A percentile compares a stretch with the other conserved stretches of the same genome.
Conservation (phyloP, 192 early-diverging fungal species). For the Entomortierella parvispora region DNA sequence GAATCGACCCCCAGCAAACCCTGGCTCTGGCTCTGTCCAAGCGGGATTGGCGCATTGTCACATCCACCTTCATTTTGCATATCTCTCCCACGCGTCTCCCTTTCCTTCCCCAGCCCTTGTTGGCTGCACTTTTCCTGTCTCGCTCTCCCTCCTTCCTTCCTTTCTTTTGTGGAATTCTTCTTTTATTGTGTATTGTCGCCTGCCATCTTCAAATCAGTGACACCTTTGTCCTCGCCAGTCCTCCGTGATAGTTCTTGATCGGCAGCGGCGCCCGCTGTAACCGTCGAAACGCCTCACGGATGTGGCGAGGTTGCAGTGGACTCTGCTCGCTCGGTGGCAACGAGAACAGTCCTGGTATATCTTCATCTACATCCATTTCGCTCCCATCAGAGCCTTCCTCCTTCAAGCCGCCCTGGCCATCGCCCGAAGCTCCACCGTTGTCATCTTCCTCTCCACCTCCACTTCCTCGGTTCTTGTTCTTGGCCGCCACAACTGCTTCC, state of each 20-base stretch:
- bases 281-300: constrained; percentile 93
- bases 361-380: constrained; percentile 49
- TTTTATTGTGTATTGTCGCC: too few relatives aligned
- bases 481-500: constrained; percentile 50
- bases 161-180: not conserved
- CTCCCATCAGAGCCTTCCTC: constrained; percentile 28
- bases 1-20: too few relatives aligned
- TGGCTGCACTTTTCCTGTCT: not conserved
- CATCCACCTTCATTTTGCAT: not conserved
- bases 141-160: not conserved
- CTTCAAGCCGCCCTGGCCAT: constrained; percentile 6
- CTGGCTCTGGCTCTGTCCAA: too few relatives aligned
- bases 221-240: constrained; percentile 75
- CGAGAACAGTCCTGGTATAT: constrained; percentile 75
- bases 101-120: not conserved
- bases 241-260: constrained; percentile 81
- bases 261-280: constrained; percentile 81
- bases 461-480: constrained; percentile 30
- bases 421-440: constrained; percentile 5
- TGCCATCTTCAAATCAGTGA: constrained; percentile 68
- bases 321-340: constrained; percentile 81
- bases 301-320: constrained; percentile 85
- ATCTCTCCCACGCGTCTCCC: not conserved
- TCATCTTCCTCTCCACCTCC: constrained; percentile 7
- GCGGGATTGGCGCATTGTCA: not conserved